A percentile compares a stretch with the other conserved stretches of the same genome.
Conservation (phyloP, 2,329 filamentous ascomycete genomes). For the Aspergillus hortae region DNA sequence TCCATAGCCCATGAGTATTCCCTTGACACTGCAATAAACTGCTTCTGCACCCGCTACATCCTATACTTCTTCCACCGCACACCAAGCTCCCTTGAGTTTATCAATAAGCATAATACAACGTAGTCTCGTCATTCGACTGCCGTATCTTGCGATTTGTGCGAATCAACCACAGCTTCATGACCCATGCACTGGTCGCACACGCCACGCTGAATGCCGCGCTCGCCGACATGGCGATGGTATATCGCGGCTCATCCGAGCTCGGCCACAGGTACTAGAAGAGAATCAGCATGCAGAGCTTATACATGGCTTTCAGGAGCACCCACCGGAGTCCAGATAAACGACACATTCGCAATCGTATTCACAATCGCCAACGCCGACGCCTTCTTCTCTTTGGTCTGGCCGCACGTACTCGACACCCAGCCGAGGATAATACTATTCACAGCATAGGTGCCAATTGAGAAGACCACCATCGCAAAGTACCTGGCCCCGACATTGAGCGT, state of each 20-base stretch:
- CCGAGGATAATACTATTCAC: conserved; percentile 43
- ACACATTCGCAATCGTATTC: conserved; percentile 39
- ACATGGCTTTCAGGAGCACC: neutral
- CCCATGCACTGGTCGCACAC: conserved; percentile 13
- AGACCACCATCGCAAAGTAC: conserved; percentile 32
- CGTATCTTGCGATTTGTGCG: conserved; percentile 17
- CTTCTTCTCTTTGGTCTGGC: conserved; percentile 44
- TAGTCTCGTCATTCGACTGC: conserved; percentile 13
- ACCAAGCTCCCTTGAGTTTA: too few relatives aligned
- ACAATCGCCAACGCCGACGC: conserved; percentile 41
- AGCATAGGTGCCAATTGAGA: conserved; percentile 30
- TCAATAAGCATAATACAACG: conserved; percentile 16
- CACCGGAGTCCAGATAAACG: conserved; percentile 35
- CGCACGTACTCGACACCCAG: conserved; percentile 42
- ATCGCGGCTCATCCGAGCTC: conserved; percentile 17
- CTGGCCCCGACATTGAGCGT: conserved; percentile 27
- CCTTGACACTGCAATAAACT: too few relatives aligned
- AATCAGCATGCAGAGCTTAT: neutral
- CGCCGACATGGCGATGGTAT: conserved; percentile 16
- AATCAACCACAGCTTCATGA: conserved; percentile 15
- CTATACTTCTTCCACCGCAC: too few relatives aligned
- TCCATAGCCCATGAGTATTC: too few relatives aligned
- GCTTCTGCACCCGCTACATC: too few relatives aligned
- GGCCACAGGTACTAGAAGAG: conserved; percentile 31
- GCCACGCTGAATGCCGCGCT: conserved; percentile 15